phyloP scores from a whole-genome alignment of 2,329 filamentous ascomycete species.

The Phaeosphaeriaceae sp. region DNA sequence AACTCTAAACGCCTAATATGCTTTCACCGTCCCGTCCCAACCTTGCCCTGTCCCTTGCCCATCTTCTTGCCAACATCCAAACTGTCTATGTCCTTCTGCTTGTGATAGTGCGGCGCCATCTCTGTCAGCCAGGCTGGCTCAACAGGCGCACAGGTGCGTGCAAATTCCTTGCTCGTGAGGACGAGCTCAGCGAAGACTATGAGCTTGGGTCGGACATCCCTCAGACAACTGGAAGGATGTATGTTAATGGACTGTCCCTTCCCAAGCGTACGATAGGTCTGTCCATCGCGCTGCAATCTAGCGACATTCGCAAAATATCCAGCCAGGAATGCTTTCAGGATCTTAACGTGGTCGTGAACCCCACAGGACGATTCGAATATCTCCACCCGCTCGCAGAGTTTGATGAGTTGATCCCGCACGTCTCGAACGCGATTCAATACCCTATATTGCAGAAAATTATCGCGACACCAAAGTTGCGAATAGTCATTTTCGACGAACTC shows the following conservation, averaged over 20 bases:
- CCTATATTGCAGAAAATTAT: constrained; percentile 93
- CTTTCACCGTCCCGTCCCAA: constrained; percentile 1
- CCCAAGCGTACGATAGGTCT: constrained; percentile 91
- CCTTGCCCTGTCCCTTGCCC: constrained; percentile 63
- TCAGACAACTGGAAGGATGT: constrained; percentile 76
- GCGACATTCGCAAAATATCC: constrained; percentile 97
- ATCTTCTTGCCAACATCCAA: constrained; percentile 43
- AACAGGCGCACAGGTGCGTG: constrained; percentile 85
- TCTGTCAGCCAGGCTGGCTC: constrained; percentile 86
- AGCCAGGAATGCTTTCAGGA: constrained; percentile 86
- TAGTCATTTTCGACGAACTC: constrained; percentile 95
- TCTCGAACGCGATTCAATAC: constrained; percentile 88
- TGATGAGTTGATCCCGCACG: constrained; percentile 88
- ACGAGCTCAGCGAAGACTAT: constrained; percentile 87
- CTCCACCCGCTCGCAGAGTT: constrained; percentile 92
- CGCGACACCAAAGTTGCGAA: constrained; percentile 82
- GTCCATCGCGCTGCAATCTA: constrained; percentile 79
- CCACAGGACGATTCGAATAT: constrained; percentile 74
- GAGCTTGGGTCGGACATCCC: constrained; percentile 82
- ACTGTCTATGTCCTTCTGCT: constrained; percentile 61
- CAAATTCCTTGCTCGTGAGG: constrained; percentile 88
- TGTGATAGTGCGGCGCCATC: constrained; percentile 93
- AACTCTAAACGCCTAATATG: not conserved
- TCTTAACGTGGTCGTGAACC: constrained; percentile 73
- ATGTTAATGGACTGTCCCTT: constrained; percentile 87